phyloP scores from a whole-genome alignment of 2,329 filamentous ascomycete species.

The Plectosphaerella sp. region DNA sequence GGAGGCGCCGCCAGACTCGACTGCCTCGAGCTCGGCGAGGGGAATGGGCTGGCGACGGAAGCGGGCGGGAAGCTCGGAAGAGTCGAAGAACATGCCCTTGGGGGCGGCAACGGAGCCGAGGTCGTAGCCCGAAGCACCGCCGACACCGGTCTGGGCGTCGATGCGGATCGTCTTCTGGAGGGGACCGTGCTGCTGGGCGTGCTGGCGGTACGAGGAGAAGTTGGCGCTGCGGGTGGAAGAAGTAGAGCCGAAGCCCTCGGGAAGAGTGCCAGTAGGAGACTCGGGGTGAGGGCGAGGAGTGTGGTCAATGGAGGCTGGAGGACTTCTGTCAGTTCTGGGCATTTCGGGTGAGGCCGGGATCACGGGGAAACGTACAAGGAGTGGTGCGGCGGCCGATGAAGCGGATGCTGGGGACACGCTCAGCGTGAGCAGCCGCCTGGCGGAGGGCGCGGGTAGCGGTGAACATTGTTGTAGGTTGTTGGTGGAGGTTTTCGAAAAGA shows the following conservation, averaged over 20 bases:
- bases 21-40: conserved; percentile 84
- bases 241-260: conserved; percentile 40
- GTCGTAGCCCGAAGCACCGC: conserved; percentile 60
- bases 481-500: not conserved
- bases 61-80: conserved; percentile 77
- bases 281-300: conserved; percentile 69
- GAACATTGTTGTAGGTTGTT: conserved; percentile 37
- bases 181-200: conserved; percentile 74
- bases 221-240: conserved; percentile 45
- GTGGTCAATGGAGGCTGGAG: conserved; percentile 67
- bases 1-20: conserved; percentile 85
- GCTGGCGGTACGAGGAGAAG: conserved; percentile 74
- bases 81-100: conserved; percentile 79
- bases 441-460: conserved; percentile 49
- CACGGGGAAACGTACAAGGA: conserved; percentile 41
- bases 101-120: conserved; percentile 69
- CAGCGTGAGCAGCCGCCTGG: conserved; percentile 53
- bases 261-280: conserved; percentile 61
- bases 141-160: conserved; percentile 37
- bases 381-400: conserved; percentile 58
- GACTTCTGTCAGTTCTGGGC: conserved; percentile 1
- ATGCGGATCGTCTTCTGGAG: conserved; percentile 54
- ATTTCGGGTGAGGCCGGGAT: not conserved
- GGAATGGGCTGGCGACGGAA: conserved; percentile 75
- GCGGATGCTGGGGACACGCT: conserved; percentile 57